Evolutionary conservation across 2,329 filamentous ascomycete genomes (phyloP), one percentile per base, ranked within the genome.

Genomic region (Talaromyces piceae): DNA sequence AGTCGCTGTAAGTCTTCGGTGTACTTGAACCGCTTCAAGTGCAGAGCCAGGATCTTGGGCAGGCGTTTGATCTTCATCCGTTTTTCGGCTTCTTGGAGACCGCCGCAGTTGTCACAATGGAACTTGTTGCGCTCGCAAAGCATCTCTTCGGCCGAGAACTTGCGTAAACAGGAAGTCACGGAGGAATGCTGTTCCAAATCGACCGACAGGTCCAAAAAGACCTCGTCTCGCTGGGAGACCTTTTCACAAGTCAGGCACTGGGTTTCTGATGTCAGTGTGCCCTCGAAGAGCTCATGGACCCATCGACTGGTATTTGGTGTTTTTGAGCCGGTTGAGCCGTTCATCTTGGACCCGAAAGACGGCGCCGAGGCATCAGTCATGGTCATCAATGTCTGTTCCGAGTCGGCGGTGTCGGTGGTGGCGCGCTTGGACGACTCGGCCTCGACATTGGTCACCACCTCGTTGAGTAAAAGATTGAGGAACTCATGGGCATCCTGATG

Each of bases 401-500:
- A 64, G 41, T 67, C 60, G 27, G 59, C 59, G 51, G 60, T 69
- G 25, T 77, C 71, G 45, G 78, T 75, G n/a, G n/a, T 45, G 77
- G 76, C 84, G 72, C 78, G 60, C 49, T 67, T 67, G 3, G 61
- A 59, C 9, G 90, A 86, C 61, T 91, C 88, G n/a, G 83, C 79
- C 70, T 98, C 93, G 23, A 98, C 90, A 62, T 91, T 95, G 45
- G 90, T 82, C 48, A 98, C 91, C 28, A 98, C 88, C 65, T 95
- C 87, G 67, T 98, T 98, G n/a, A 98, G 76, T 2, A 98, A 78
- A 27, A 97, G 75, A 54, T 95, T 95, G 60, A 97, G 82, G 59
- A 98, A 98, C 65, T 98, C 93, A 68, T 98, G 93, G 1, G 93
- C 93, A 66, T 98, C 93, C 67, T 98, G 93, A 68, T 98, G 93